Evolutionary conservation across 805 yeast genomes (phyloP), one percentile per base, ranked within the genome.

Genomic region (Sugiyamaella lignohabitans): DNA sequence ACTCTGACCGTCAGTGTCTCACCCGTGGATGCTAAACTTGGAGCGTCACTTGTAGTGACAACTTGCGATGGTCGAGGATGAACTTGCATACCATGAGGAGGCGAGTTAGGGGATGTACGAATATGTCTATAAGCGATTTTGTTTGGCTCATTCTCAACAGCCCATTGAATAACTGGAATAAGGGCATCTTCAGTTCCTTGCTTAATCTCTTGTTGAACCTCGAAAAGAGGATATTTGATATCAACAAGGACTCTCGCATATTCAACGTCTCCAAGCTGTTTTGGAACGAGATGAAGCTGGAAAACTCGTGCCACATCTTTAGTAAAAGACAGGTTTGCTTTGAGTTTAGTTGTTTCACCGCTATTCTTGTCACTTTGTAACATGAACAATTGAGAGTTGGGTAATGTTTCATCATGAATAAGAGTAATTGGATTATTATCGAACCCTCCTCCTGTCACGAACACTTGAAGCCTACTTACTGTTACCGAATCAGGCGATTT

Each of bases 61-160:
- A 63, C 35, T 38, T 51, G 43, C n/a, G 67, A 60, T 0, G 68
- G 68, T 14, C 69, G 55, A 5, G 66, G 63, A 3, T 40, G 29
- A 8, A 45, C 42, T 23, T 34, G 35, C 2, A 42, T 50, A 19
- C 17, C 36, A 3, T 23, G n/a, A 3, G 52, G 47, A 11, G 27
- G 18, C 11, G 8, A 8, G 1, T 23, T 23, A 6, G 20, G 40
- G 4, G 34, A 30, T 24, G 21, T 32, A 4, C 42, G 40, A 21
- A 44, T 38, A 37, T 44, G 41, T 10, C 36, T 29, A 27, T 8
- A 27, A 8, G 32, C 14, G 14, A 14, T 8, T 8, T 27, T 8
- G 5, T 5, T 5, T 35, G 38, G 20, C 11, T 18, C 32, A 27
- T 18, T 35, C 30, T 27, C 11, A 27, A 11, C 11, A 10, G 20